phyloP scores from a whole-genome alignment of 768 basidiomycete genomes.

The Baorangia bicolor region DNA sequence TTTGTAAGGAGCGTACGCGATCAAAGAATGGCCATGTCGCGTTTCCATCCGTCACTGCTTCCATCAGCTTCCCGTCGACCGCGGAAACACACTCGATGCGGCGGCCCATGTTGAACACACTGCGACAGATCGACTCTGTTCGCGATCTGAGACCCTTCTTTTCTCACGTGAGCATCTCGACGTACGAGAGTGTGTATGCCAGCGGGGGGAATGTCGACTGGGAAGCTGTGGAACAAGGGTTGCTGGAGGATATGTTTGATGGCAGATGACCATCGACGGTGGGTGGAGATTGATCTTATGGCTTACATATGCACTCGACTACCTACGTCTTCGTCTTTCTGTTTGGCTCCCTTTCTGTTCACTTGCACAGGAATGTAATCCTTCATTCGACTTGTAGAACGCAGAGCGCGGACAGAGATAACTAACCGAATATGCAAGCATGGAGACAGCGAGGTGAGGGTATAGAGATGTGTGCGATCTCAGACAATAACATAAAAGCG shows the following conservation, averaged over 20 bases:
- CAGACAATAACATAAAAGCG: constrained; percentile 2
- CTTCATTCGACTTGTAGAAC: background rate
- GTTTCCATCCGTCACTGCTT: constrained; percentile 22
- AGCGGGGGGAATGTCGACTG: constrained; percentile 83
- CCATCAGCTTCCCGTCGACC: constrained; percentile 27
- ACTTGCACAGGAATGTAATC: constrained; percentile 4
- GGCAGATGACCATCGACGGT: constrained; percentile 43
- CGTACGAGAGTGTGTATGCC: constrained; percentile 89
- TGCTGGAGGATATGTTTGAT: constrained; percentile 91
- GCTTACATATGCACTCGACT: background rate
- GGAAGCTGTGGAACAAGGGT: constrained; percentile 79
- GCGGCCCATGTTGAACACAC: constrained; percentile 64
- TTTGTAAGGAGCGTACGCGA: constrained; percentile 29
- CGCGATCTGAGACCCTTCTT: constrained; percentile 90
- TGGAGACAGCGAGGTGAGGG: constrained; percentile 11
- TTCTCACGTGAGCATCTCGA: constrained; percentile 80
- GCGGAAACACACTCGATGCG: constrained; percentile 54
- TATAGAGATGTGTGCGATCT: constrained; percentile 29
- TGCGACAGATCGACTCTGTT: constrained; percentile 80
- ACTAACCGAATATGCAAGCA: constrained; percentile 3
- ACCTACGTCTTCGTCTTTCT: background rate
- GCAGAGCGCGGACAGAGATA: background rate
- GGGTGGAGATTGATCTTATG: background rate
- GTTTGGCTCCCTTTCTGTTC: constrained; percentile 3
- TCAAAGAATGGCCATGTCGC: constrained; percentile 21